Evolutionary conservation across 352 stramenopile genomes (phyloP), one percentile per base, ranked within the genome.

Genomic region (Phytophthora cryptogea): DNA sequence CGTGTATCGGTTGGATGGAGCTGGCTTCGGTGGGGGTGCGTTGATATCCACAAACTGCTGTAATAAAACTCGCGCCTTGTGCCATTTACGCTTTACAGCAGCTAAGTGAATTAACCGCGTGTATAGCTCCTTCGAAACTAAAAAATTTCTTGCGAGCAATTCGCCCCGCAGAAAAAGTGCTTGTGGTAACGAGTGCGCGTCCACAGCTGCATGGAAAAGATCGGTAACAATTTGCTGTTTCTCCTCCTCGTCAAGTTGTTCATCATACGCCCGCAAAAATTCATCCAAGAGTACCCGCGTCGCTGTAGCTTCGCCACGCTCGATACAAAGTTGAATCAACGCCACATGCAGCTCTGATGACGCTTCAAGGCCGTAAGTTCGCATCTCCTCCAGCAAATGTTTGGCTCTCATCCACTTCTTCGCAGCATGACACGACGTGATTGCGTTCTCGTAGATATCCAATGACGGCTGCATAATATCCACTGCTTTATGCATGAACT

Each of bases 391-490:
- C 8, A 90, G 57, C 37, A 92, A 65, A 47, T 86, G 74, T 58
- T 89, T 90, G 27, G 68, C 71, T 60, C 73, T 77, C 65, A 88
- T 88, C 83, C 83, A 92, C 54, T 89, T 88, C 37, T 71, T 59
- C 1, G 59, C 80, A 40, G 45, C 54, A 50, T 76, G 64, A 58
- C 80, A 89, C 26, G 83, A 75, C 1, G 42, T 46, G 44, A 92
- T 70, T n/a, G 76, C 83, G 60, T 92, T 82, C 57, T 92, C 83
- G 46, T 90, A 92, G 26, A 92, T 83, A 47, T 76, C 67, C 26
- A 72, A 45, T 31, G 78, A 89, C 43, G 83, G 76, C 27, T 86
- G 72, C 83, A 90, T 92, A 40, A 88, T 66, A 23, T 92, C 80
- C 31, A 84, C 62, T 33, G 74, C 78, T 36, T 76, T 26, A 50